Percentiles rank a stretch among this genome's conserved stretches.
These are phyloP conservation scores for Talaromyces pinophilus DNA, from an alignment of 2,329 filamentous ascomycete genomes.

Conservation along the genomic window DNA sequence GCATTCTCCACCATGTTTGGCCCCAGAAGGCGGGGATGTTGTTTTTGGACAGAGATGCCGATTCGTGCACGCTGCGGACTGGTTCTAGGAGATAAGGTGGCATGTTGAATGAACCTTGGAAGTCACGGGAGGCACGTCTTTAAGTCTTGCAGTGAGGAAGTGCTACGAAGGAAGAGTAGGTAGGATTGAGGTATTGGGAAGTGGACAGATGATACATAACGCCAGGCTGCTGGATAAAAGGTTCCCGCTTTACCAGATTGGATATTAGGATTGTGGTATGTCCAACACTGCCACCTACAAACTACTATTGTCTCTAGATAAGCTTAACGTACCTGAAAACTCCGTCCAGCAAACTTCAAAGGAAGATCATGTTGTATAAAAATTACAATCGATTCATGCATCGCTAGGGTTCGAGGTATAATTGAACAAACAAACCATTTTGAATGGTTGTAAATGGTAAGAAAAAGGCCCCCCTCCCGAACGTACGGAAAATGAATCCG, in stretches of 20 bases:
- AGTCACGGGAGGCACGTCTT: not conserved
- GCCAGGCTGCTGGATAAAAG: not conserved
- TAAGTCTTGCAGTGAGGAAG: not conserved
- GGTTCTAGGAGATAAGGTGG: not conserved
- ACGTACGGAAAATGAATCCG: not conserved
- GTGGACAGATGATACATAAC: not conserved
- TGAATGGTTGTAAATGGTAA: not conserved
- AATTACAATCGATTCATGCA: not conserved
- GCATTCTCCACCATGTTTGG: constrained; percentile 1
- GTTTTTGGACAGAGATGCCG: not conserved
- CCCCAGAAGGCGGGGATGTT: constrained; percentile 6
- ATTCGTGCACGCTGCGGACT: not conserved
- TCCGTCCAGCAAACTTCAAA: not conserved
- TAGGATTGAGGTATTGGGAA: not conserved
- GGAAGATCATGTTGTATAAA: not conserved
- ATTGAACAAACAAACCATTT: not conserved
- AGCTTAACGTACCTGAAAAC: not conserved
- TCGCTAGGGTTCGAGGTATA: not conserved
- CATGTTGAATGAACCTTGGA: not conserved
- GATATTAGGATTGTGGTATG: not conserved
- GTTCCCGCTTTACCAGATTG: not conserved
- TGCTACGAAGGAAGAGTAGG: not conserved
- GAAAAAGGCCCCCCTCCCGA: not conserved
- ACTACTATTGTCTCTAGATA: not conserved
- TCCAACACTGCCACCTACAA: not conserved